Evolutionary conservation across 108 stramenopile species (phyloP), one percentile per base, ranked within the genome.

Genomic region (Nitzschia sp.): DNA sequence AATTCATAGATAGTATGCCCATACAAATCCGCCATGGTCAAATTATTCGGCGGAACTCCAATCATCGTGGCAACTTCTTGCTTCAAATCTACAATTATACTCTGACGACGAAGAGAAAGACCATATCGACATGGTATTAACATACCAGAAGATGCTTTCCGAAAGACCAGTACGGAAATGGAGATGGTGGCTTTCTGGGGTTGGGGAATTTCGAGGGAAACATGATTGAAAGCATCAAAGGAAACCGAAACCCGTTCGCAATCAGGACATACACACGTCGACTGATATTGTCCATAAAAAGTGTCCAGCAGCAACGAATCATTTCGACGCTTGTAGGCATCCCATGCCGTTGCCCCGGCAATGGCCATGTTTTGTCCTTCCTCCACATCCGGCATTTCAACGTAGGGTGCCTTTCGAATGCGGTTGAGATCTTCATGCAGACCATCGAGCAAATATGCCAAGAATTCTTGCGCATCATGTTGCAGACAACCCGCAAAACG

Each of bases 351-450:
- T 7, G 86, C 82, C 42, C 86, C 82, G 38, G 88, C 87, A 34
- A 90, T 75, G 15, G 76, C 72, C 72, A 85, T 78, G 43, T 89
- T 77, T 50, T 77, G 77, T 10, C 79, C 81, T 51, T 78, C 63
- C 20, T 72, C 79, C 29, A 88, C 87, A 70, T 89, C 91, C 10
- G 90, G 84, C 73, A 88, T 73, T 74, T 87, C 87, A 7, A 96
- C 81, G 68, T 97, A 97, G 9, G 98, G 97, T 54, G 96, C 93
- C 48, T 85, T 78, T 22, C 77, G 69, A 53, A 96, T 80, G n/a
- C 95, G 79, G 65, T 98, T 98, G 59, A 98, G 78, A 82, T 98
- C 98, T 68, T 97, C 96, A 73, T 96, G 94, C 40, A 98, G 72
- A 26, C 93, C 96, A 73, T 96, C 96, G 14, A 98, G 61, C 8